phyloP scores from a whole-genome alignment of 1,284 basidiomycete genomes.

The Leucoagaricus sp. region DNA sequence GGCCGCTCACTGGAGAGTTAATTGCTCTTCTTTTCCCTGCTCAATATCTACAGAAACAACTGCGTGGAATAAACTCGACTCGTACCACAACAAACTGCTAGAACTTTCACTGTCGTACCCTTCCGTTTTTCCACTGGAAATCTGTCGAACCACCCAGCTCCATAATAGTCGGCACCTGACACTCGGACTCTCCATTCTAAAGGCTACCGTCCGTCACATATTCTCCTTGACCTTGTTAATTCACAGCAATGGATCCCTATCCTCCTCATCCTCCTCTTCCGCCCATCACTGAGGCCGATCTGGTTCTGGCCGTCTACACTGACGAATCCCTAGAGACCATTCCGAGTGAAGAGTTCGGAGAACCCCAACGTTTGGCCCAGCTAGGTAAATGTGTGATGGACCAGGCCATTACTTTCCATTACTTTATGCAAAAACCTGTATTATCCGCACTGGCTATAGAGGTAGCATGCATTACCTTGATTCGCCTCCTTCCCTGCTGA shows the following conservation, averaged over 20 bases:
- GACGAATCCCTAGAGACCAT: conserved; percentile 37
- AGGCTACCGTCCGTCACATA: too few relatives aligned
- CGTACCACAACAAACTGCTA: too few relatives aligned
- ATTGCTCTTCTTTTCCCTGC: too few relatives aligned
- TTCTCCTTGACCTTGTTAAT: neutral
- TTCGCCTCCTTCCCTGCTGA: conserved; percentile 18
- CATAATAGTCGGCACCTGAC: too few relatives aligned
- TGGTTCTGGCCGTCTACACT: conserved; percentile 53
- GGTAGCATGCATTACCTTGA: too few relatives aligned
- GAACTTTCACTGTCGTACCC: too few relatives aligned
- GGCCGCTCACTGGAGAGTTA: too few relatives aligned
- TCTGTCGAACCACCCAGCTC: too few relatives aligned
- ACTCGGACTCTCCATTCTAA: too few relatives aligned
- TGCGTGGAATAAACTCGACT: too few relatives aligned
- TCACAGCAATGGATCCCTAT: conserved; percentile 12
- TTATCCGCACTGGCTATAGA: conserved; percentile 38
- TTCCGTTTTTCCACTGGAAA: too few relatives aligned
- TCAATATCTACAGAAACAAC: too few relatives aligned
- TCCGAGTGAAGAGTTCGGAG: conserved; percentile 43
- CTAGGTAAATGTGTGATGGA: conserved; percentile 47
- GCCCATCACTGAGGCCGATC: conserved; percentile 33
- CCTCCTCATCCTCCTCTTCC: conserved; percentile 46
- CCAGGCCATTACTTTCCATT: conserved; percentile 43
- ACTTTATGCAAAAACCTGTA: conserved; percentile 43
- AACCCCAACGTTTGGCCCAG: conserved; percentile 47